Percentiles rank a stretch among this genome's conserved stretches.
phyloP scores from a whole-genome alignment of 2,329 filamentous ascomycete genomes.

The Fusarium sp. region DNA sequence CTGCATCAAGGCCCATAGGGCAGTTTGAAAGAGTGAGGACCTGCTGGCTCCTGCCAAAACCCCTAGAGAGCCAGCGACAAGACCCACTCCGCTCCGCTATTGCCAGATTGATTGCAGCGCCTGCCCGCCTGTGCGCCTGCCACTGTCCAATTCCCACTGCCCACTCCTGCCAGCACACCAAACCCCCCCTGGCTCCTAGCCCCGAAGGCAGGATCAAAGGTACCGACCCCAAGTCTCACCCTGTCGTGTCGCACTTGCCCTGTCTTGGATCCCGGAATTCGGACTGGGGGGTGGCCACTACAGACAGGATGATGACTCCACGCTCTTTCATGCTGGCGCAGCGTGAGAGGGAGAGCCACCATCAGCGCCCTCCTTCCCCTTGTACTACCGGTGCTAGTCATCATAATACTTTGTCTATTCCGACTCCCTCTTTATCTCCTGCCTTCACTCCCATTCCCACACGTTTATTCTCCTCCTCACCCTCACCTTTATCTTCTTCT shows the following conservation, averaged over 20 bases:
- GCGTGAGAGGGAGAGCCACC: conserved; percentile 32
- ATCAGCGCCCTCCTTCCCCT: conserved; percentile 30
- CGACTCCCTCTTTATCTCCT: conserved; percentile 34
- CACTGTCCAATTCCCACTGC: not conserved
- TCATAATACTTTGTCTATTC: conserved; percentile 36
- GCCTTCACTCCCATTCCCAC: conserved; percentile 24
- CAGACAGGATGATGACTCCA: conserved; percentile 40
- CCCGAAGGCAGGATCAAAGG: conserved; percentile 21
- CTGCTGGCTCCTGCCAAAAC: conserved; percentile 2
- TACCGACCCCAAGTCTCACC: conserved; percentile 26
- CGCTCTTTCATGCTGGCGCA: conserved; percentile 42
- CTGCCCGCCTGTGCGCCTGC: not conserved
- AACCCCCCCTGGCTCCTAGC: not conserved
- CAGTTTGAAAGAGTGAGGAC: conserved; percentile 1
- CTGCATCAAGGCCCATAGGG: conserved; percentile 1
- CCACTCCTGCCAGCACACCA: conserved; percentile 32
- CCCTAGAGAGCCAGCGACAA: conserved; percentile 15
- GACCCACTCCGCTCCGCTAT: conserved; percentile 34
- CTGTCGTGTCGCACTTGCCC: conserved; percentile 32
- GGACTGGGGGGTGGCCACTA: conserved; percentile 33
- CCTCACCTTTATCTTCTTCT: conserved; percentile 16
- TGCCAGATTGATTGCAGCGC: conserved; percentile 33
- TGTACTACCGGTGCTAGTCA: conserved; percentile 31
- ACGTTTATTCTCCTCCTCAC: conserved; percentile 18
- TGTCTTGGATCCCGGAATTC: conserved; percentile 28